Percentiles rank a stretch among this genome's conserved stretches.
Evolutionary conservation across 371 early-diverging fungal genomes (phyloP).

Genomic region (Mortierella sp.): DNA sequence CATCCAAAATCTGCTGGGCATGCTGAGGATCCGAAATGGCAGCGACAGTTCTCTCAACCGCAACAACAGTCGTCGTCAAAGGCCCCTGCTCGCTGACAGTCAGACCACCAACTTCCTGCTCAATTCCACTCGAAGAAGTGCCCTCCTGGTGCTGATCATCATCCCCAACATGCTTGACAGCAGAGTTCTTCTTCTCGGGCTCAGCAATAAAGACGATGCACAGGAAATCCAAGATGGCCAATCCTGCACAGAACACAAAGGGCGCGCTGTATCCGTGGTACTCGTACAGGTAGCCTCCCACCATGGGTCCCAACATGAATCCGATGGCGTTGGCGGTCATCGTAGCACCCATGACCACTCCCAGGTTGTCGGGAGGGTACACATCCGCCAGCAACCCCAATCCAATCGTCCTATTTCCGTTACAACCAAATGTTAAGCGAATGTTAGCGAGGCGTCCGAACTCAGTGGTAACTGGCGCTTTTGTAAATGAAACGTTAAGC

Average conservation of each 20-base stretch:
- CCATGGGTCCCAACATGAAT: conserved; percentile 80
- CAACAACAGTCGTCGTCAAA: conserved; percentile 29
- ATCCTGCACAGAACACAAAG: conserved; percentile 78
- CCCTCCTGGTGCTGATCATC: conserved; percentile 19
- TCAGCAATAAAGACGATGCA: conserved; percentile 74
- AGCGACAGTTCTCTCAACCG: conserved; percentile 26
- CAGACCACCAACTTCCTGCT: conserved; percentile 35
- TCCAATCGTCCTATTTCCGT: conserved; percentile 72
- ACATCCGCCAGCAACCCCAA: conserved; percentile 86
- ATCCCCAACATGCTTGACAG: conserved; percentile 2
- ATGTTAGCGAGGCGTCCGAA: neutral
- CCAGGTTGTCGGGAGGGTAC: conserved; percentile 77
- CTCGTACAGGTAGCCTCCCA: conserved; percentile 83
- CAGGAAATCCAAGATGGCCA: conserved; percentile 79
- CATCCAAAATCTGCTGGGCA: conserved; percentile 43
- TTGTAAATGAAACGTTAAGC: neutral
- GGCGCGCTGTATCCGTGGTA: conserved; percentile 79
- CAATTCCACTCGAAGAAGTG: neutral
- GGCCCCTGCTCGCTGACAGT: conserved; percentile 23
- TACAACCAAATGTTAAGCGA: neutral
- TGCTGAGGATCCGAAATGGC: conserved; percentile 39
- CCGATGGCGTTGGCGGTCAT: conserved; percentile 81
- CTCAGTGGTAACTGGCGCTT: neutral
- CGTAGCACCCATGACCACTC: conserved; percentile 83
- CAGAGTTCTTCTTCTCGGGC: conserved; percentile 56